phyloP scores from a whole-genome alignment of 2,329 filamentous ascomycete species.

The Trichoderma atroviride region DNA sequence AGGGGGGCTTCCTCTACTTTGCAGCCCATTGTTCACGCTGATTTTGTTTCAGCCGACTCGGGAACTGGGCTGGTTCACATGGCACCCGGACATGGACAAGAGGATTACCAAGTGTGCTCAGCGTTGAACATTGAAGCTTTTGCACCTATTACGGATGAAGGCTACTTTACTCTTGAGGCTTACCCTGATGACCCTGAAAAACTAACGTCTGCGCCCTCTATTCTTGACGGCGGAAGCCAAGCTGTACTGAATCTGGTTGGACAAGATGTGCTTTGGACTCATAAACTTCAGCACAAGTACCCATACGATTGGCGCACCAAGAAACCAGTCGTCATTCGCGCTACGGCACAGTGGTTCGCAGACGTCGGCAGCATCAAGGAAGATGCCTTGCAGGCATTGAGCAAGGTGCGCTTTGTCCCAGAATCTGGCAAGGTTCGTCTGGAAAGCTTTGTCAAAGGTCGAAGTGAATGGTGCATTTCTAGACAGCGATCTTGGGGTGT shows the following conservation, averaged over 20 bases:
- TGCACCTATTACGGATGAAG: conserved; percentile 81
- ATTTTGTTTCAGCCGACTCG: conserved; percentile 88
- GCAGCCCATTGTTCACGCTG: conserved; percentile 77
- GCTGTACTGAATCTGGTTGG: conserved; percentile 71
- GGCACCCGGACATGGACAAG: conserved; percentile 93
- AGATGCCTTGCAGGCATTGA: conserved; percentile 69
- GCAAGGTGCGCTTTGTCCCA: conserved; percentile 77
- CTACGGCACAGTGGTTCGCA: conserved; percentile 97
- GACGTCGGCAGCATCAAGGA: conserved; percentile 83
- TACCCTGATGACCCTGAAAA: conserved; percentile 68
- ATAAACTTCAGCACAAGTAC: conserved; percentile 85
- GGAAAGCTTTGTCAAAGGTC: conserved; percentile 81
- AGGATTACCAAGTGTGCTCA: conserved; percentile 86
- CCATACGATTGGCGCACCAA: conserved; percentile 98
- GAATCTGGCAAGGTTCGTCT: conserved; percentile 72
- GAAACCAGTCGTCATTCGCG: conserved; percentile 83
- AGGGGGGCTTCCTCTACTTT: conserved; percentile 57
- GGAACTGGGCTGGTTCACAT: conserved; percentile 94
- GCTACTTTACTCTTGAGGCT: conserved; percentile 78
- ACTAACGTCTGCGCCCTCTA: conserved; percentile 68
- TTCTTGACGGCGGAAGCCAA: conserved; percentile 69
- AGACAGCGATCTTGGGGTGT: conserved; percentile 95
- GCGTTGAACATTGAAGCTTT: conserved; percentile 70
- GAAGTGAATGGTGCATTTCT: conserved; percentile 98
- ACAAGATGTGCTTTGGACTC: conserved; percentile 66